These are phyloP conservation scores for Pseudocercospora cruenta DNA, from an alignment of 2,329 filamentous ascomycete species.

Conservation along the genomic window DNA sequence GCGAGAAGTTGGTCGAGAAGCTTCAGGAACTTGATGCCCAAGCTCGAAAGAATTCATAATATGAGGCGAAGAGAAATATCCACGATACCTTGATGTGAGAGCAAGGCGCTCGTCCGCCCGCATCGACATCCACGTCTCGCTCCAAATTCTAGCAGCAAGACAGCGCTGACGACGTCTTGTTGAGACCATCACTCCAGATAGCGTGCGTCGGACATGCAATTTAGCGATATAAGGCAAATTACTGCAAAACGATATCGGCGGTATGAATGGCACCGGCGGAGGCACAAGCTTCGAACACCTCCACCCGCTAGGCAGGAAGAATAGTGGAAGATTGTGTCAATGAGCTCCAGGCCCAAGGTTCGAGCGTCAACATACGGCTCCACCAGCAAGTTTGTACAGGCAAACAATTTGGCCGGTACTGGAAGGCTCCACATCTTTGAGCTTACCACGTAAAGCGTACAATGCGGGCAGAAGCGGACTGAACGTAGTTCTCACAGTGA, in stretches of 20 bases:
- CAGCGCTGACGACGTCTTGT: no score
- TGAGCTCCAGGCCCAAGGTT: not conserved
- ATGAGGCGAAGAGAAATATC: not conserved
- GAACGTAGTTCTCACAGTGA: not conserved
- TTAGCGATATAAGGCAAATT: not conserved
- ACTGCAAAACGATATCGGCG: not conserved
- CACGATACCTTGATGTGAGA: not conserved
- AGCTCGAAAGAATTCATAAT: slow-evolving; percentile 28
- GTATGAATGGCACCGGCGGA: not conserved
- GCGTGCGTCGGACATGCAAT: not conserved
- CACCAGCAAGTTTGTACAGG: not conserved
- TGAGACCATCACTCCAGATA: not conserved
- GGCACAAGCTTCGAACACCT: not conserved
- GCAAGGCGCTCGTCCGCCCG: no score
- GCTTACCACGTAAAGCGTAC: not conserved
- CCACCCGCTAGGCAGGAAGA: not conserved
- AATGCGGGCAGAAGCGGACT: not conserved
- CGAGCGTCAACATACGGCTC: not conserved
- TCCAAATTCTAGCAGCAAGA: no score
- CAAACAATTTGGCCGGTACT: not conserved
- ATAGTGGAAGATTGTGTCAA: not conserved
- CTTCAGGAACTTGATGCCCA: slow-evolving; percentile 40
- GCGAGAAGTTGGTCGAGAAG: slow-evolving; percentile 39
- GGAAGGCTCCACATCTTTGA: not conserved
- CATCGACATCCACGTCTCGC: no score